Evolutionary conservation across 1,284 basidiomycete genomes (phyloP).

Genomic region (Sporisorium graminicola): DNA sequence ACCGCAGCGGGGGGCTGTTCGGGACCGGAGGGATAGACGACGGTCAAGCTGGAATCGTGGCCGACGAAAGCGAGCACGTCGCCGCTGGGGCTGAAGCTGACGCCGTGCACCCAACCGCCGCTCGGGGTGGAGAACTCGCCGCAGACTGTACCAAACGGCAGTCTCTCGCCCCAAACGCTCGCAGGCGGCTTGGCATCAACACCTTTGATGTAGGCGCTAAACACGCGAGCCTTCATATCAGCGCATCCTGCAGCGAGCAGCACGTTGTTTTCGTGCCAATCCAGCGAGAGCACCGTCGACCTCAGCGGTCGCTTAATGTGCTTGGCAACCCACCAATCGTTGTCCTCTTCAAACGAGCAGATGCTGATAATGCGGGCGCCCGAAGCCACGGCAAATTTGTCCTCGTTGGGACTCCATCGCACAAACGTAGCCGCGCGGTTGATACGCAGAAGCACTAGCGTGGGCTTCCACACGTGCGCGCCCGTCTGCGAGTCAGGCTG

Average conservation of each 20-base stretch:
- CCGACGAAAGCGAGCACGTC: conserved; percentile 91
- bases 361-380: conserved; percentile 77
- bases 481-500: conserved; percentile 78
- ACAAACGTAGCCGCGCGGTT: conserved; percentile 96
- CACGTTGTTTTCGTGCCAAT: conserved; percentile 98
- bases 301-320: conserved; percentile 96
- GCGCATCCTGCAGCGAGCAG: conserved; percentile 93
- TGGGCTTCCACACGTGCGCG: conserved; percentile 88
- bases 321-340: conserved; percentile 99
- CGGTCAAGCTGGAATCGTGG: conserved; percentile 71
- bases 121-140: conserved; percentile 89
- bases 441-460: conserved; percentile 92
- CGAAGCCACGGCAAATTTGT: conserved; percentile 98
- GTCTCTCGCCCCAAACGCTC: conserved; percentile 94
- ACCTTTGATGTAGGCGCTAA: conserved; percentile 98
- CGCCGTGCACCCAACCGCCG: conserved; percentile 96
- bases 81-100: conserved; percentile 94
- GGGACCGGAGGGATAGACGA: conserved; percentile 64
- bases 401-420: conserved; percentile 95
- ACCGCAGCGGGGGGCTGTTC: conserved; percentile 63
- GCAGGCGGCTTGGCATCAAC: conserved; percentile 91
- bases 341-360: conserved; percentile 71
- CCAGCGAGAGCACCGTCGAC: conserved; percentile 90
- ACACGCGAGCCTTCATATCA: conserved; percentile 96
- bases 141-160: conserved; percentile 97